A percentile compares a stretch with the other conserved stretches of the same genome.
Evolutionary conservation across 148 eudicot genomes (phyloP).

Genomic region (Rhododendron molle): DNA sequence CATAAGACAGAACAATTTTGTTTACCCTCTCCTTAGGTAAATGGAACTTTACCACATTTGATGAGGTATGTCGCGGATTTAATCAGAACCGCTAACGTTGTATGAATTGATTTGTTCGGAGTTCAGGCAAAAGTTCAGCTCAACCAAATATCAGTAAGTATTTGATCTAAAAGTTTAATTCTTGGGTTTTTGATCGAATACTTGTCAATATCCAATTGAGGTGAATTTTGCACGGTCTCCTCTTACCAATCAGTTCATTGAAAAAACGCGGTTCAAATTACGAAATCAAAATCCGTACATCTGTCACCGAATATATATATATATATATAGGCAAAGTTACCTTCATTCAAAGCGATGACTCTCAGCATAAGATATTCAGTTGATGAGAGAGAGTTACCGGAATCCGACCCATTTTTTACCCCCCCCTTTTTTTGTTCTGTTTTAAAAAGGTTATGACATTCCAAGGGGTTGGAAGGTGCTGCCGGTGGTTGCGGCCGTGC

Average conservation of each 20-base stretch:
- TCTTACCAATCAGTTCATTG: no score
- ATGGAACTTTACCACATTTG: not conserved
- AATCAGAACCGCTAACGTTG: not conserved
- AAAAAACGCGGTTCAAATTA: not conserved
- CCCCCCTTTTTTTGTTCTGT: not conserved
- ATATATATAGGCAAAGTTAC: not conserved
- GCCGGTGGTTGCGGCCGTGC: conserved; percentile 93
- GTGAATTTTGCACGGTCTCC: not conserved
- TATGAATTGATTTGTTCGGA: not conserved
- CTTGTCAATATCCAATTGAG: not conserved
- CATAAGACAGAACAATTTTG: not conserved
- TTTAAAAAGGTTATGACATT: conserved; percentile 78
- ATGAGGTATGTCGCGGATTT: not conserved
- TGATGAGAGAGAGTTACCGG: not conserved
- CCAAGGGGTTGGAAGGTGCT: conserved; percentile 99
- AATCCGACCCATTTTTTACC: conserved; percentile 7
- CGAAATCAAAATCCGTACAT: not conserved
- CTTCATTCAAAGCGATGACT: not conserved
- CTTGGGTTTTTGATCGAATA: not conserved
- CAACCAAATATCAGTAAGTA: no score
- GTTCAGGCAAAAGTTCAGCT: not conserved
- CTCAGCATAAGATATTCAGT: not conserved
- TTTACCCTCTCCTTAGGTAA: not conserved
- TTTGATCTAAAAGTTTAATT: no score
- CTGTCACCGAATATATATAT: not conserved